Evolutionary conservation across 805 yeast species (phyloP), one percentile per base, ranked within the genome.

Genomic region (Hagleromyces aurorensis): DNA sequence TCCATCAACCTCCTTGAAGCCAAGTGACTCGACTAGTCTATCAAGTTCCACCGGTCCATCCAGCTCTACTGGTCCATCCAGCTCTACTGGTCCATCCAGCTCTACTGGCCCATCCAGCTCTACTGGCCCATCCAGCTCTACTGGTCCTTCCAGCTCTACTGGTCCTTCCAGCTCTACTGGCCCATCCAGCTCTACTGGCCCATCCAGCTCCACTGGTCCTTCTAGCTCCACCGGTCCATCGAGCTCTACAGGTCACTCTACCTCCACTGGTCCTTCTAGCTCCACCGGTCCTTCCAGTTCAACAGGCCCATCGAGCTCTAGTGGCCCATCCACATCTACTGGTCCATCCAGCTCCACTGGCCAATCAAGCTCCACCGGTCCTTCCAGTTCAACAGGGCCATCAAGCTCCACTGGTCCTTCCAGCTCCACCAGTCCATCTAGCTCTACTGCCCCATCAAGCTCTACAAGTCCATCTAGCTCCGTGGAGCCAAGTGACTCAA

Each of bases 261-360:
- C 27, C 10, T 21, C 28, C 10, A 15, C 20, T 17, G 22, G 37
- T 22, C 30, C 29, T n/a, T 19, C 32, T 18, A 10, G 30, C 29
- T 13, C 29, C 8, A 33, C 23, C 13, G 19, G 23, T 12, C 30
- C 38, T n/a, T n/a, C n/a, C n/a, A n/a, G n/a, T n/a, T n/a, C n/a
- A n/a, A n/a, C n/a, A n/a, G n/a, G n/a, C n/a, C n/a, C n/a, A n/a
- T n/a, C n/a, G n/a, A 16, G 22, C 18, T 13, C n/a, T 13, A 7
- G 9, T 9, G 19, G 13, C 11, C 11, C 26, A 11, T 7, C 23
- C 7, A 16, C 27, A 9, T 24, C 27, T 12, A 19, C 16, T 18
- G 13, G 10, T 9, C 11, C 30, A n/a, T n/a, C n/a, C n/a, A n/a
- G n/a, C n/a, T n/a, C n/a, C n/a, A n/a, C n/a, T n/a, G n/a, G n/a